Conservation (phyloP, 108 stramenopile species). For the Skeletonema costatum region DNA sequence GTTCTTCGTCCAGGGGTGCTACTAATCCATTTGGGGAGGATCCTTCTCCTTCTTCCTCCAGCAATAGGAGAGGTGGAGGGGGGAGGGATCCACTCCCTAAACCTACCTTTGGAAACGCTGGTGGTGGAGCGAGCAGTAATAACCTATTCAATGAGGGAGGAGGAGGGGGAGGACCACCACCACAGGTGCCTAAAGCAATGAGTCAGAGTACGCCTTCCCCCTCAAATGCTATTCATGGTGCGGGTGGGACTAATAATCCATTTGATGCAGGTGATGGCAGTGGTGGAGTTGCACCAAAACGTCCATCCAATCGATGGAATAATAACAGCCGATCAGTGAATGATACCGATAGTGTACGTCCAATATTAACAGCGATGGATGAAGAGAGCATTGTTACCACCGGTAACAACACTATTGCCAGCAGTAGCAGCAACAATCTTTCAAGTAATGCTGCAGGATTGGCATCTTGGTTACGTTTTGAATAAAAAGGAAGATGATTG, state of each 20-base stretch:
- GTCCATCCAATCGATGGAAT: background rate
- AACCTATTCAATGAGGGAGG: background rate
- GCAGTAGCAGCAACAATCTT: background rate
- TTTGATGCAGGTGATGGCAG: background rate
- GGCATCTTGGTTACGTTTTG: constrained; percentile 37
- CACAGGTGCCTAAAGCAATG: constrained; percentile 5
- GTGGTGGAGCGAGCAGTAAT: background rate
- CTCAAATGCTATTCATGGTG: background rate
- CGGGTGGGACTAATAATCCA: constrained; percentile 6
- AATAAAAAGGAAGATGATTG: constrained; percentile 44
- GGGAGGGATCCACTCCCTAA: background rate
- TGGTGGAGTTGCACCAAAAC: background rate
- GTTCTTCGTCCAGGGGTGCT: background rate
- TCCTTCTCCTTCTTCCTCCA: background rate
- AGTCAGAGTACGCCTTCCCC: background rate
- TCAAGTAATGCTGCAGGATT: constrained; percentile 38
- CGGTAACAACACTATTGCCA: background rate
- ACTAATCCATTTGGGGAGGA: constrained; percentile 32
- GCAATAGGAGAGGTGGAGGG: background rate
- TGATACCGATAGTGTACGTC: constrained; percentile 11
- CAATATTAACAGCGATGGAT: constrained; percentile 18
- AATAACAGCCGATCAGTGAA: background rate
- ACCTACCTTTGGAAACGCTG: background rate
- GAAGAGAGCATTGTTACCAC: constrained; percentile 4
- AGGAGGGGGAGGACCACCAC: background rate